Percentiles rank a stretch among this genome's conserved stretches.
phyloP scores from a whole-genome alignment of 345 rosid species.

The Trapa bicornis region DNA sequence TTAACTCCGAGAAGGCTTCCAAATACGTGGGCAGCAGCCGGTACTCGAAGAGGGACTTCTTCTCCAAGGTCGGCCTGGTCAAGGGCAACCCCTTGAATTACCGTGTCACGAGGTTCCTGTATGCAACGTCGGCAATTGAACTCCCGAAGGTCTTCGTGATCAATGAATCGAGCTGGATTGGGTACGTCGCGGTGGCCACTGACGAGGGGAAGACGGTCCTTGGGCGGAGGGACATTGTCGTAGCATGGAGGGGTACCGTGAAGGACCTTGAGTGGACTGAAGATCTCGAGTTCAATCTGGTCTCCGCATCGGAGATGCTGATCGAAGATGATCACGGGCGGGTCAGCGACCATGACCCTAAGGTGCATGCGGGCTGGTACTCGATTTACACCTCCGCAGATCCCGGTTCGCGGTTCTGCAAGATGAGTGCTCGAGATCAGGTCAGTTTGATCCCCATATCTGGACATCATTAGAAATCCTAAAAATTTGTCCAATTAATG shows the following conservation, averaged over 20 bases:
- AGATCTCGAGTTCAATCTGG: constrained; percentile 42
- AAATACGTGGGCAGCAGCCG: constrained; percentile 51
- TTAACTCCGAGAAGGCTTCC: constrained; percentile 43
- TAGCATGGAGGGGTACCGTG: constrained; percentile 78
- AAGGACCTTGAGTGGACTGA: constrained; percentile 58
- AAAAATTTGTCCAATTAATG: too few species aligned
- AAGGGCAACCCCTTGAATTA: constrained; percentile 51
- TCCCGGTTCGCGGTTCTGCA: constrained; percentile 44
- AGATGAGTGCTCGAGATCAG: constrained; percentile 51
- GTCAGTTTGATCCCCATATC: constrained; percentile 12
- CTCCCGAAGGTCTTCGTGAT: constrained; percentile 57
- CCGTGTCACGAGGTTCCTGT: constrained; percentile 52
- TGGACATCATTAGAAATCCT: too few species aligned
- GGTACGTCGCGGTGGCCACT: constrained; percentile 70
- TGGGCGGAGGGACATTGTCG: constrained; percentile 76
- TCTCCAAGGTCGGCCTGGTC: constrained; percentile 40
- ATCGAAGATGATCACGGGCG: constrained; percentile 11
- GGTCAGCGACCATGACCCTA: constrained; percentile 12
- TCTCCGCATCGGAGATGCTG: constrained; percentile 34
- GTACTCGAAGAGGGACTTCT: constrained; percentile 41
- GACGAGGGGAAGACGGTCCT: constrained; percentile 47
- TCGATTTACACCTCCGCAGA: constrained; percentile 67
- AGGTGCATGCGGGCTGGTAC: constrained; percentile 78
- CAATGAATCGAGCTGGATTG: constrained; percentile 77
- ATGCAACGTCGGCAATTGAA: constrained; percentile 45